phyloP scores from a whole-genome alignment of 768 basidiomycete species.

The Cubamyces lactineus region DNA sequence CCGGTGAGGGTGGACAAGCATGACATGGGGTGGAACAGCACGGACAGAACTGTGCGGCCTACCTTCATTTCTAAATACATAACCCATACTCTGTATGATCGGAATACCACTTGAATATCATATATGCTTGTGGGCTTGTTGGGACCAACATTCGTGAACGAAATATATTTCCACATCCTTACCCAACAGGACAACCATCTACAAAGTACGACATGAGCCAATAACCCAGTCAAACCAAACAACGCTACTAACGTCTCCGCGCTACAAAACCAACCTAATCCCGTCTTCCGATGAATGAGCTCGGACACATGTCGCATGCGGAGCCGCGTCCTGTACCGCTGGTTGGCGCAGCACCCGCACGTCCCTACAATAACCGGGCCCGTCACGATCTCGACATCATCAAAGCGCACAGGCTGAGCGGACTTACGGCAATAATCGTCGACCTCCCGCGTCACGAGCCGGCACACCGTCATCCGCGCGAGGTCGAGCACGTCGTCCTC shows the following conservation, averaged over 20 bases:
- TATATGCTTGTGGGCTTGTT: too few species aligned
- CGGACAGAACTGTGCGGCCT: too few species aligned
- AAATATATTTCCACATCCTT: too few species aligned
- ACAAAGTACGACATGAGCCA: too few species aligned
- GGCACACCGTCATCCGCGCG: constrained; percentile 49
- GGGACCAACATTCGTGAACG: too few species aligned
- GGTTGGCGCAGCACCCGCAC: constrained; percentile 57
- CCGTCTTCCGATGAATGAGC: constrained; percentile 20
- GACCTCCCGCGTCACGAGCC: constrained; percentile 43
- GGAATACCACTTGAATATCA: too few species aligned
- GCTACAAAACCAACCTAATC: constrained; percentile 27
- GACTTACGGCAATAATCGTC: constrained; percentile 61
- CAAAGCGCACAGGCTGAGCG: not conserved
- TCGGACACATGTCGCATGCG: constrained; percentile 40
- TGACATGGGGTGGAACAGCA: not conserved
- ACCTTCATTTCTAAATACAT: too few species aligned
- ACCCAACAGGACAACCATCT: too few species aligned
- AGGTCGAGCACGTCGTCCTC: constrained; percentile 57
- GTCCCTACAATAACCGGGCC: constrained; percentile 36
- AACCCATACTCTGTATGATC: too few species aligned
- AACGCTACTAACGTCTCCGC: not conserved
- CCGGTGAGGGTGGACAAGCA: not conserved
- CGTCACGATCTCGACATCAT: not conserved
- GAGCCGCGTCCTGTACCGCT: constrained; percentile 56
- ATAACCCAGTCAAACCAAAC: too few species aligned